Evolutionary conservation across 768 basidiomycete genomes (phyloP), one percentile per base, ranked within the genome.

Genomic region (Tulasnella sp.): DNA sequence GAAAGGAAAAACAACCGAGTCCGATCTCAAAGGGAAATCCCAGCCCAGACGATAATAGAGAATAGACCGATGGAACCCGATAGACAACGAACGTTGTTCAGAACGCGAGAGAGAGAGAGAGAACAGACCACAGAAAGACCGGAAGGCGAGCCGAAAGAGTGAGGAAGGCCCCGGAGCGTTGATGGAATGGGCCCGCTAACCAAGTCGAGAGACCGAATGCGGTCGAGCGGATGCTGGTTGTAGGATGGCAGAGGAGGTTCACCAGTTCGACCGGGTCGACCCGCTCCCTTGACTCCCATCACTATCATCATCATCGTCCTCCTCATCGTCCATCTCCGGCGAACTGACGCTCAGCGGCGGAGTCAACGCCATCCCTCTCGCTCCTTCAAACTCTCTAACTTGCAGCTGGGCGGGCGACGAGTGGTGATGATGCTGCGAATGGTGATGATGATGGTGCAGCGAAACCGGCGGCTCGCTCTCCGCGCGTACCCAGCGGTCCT

Each of bases 241-340:
- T n/a, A n/a, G n/a, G n/a, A n/a, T 11, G 26, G 67, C n/a, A 35
- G 35, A 35, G 35, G 35, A 5, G 2, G 32, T 74, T 48, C 42
- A 74, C 39, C 39, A 74, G 10, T 55, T 48, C 44, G 44, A 74
- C 42, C 20, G 18, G 18, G 46, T 74, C 32, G 44, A 48, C 44
- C 73, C 46, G 51, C 73, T 74, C 40, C 18, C 32, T 23, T 74
- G 73, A 42, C 73, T 74, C 73, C 46, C 51, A 20, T 55, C 32
- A 16, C 46, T 74, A 10, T 26, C 73, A 9, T 73, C 71, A 26
- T 73, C 71, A 9, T 73, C 73, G 5, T 44, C 40, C 1, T 74
- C 73, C 10, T 74, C 73, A 11, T n/a, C n/a, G 23, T 44, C 44
- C 73, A 74, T 44, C 44, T 74, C 73, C 18, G 73, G 32, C 61